phyloP scores from a whole-genome alignment of 2,329 filamentous ascomycete genomes.

The Talaromyces piceae region DNA sequence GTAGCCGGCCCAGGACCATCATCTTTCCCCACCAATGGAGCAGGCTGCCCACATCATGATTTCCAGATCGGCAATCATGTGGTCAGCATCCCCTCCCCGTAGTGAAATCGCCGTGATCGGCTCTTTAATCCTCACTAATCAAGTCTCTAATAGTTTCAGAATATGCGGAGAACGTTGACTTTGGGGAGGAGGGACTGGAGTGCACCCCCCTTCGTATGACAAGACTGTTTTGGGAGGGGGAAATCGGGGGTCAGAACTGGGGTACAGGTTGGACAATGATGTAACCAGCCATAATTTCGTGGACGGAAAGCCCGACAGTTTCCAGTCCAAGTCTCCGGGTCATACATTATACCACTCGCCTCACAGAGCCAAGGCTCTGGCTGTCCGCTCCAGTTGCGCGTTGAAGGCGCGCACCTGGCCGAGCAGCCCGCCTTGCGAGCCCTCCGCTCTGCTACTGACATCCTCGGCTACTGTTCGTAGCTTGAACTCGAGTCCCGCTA shows the following conservation, averaged over 20 bases:
- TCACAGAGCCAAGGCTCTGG: background rate
- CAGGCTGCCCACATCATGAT: too few relatives aligned
- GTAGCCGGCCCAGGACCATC: too few relatives aligned
- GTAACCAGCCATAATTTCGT: background rate
- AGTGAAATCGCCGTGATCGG: too few relatives aligned
- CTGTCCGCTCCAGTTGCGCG: slow-evolving; percentile 33
- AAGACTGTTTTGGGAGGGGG: background rate
- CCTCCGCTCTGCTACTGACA: slow-evolving; percentile 33
- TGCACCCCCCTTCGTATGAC: too few relatives aligned
- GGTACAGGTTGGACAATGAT: background rate
- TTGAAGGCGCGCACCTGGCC: slow-evolving; percentile 37
- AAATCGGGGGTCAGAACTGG: background rate
- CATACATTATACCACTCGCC: background rate
- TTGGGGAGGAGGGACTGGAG: background rate
- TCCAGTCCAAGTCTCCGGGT: background rate
- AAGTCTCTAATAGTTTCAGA: background rate
- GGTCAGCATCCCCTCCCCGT: background rate
- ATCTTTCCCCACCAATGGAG: too few relatives aligned
- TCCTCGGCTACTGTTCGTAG: slow-evolving; percentile 35
- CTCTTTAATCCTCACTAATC: background rate
- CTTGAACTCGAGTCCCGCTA: slow-evolving; percentile 35
- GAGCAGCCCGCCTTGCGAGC: slow-evolving; percentile 34
- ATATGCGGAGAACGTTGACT: background rate
- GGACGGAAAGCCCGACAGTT: background rate
- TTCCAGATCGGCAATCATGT: background rate